phyloP scores from a whole-genome alignment of 2,329 filamentous ascomycete genomes.

The Calycina marina region DNA sequence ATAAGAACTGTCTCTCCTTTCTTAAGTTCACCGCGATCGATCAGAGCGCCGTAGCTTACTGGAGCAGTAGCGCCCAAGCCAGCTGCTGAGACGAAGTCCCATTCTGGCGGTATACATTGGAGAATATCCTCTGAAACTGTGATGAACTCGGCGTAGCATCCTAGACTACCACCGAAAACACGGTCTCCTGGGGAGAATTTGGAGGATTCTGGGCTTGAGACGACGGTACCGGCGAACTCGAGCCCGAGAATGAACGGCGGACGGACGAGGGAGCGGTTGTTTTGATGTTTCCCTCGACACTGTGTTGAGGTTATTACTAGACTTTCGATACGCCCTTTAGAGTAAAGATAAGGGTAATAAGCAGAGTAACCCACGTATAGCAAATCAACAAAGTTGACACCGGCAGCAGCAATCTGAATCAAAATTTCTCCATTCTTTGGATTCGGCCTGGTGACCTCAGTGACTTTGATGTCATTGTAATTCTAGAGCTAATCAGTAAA shows the following conservation, averaged over 20 bases:
- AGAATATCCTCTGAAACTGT: constrained; percentile 26
- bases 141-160: constrained; percentile 38
- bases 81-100: constrained; percentile 12
- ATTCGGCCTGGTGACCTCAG: constrained; percentile 21
- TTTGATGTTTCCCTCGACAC: constrained; percentile 43
- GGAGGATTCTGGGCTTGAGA: constrained; percentile 24
- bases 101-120: constrained; percentile 19
- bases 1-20: constrained; percentile 21
- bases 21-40: constrained; percentile 9
- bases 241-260: constrained; percentile 44
- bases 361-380: constrained; percentile 29
- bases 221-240: constrained; percentile 43
- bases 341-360: not conserved
- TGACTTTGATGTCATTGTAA: constrained; percentile 22
- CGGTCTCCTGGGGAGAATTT: constrained; percentile 30
- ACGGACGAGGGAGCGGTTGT: constrained; percentile 37
- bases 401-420: constrained; percentile 36
- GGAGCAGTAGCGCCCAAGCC: constrained; percentile 16
- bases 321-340: no score
- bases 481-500: constrained; percentile 14
- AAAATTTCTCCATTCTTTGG: constrained; percentile 26
- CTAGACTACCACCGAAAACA: constrained; percentile 37
- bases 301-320: constrained; percentile 11
- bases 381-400: constrained; percentile 45
- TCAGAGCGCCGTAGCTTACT: constrained; percentile 15